A percentile compares a stretch with the other conserved stretches of the same genome.
Conservation (phyloP, 1,284 basidiomycete genomes). For the Peniophora sp. region DNA sequence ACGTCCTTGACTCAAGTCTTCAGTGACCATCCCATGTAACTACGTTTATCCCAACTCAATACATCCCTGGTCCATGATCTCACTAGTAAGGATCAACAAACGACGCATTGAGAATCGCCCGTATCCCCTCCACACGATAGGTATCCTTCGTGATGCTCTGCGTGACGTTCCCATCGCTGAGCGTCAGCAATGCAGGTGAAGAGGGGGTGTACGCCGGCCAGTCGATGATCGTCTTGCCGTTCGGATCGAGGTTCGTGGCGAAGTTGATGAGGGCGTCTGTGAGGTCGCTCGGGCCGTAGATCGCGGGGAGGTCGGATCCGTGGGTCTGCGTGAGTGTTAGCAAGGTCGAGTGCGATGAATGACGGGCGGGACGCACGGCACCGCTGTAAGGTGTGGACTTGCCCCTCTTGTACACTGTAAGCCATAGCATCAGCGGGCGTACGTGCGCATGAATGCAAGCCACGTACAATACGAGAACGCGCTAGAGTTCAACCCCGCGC, state of each 20-base stretch:
- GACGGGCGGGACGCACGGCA: not conserved
- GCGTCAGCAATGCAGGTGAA: conserved; percentile 15
- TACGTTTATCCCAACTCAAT: no score
- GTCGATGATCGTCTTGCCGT: conserved; percentile 9
- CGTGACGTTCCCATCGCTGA: conserved; percentile 16
- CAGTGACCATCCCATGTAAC: no score
- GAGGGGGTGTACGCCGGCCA: conserved; percentile 14
- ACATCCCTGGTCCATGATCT: no score
- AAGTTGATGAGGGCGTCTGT: conserved; percentile 19
- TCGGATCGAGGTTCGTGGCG: conserved; percentile 17
- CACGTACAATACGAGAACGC: conserved; percentile 10
- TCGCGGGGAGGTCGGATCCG: conserved; percentile 9
- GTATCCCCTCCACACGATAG: conserved; percentile 26
- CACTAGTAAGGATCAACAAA: not conserved
- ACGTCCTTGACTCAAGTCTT: no score
- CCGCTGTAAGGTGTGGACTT: not conserved
- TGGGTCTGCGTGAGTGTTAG: conserved; percentile 6
- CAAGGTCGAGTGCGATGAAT: not conserved
- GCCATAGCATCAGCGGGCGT: not conserved
- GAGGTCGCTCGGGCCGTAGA: conserved; percentile 11
- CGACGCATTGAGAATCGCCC: not conserved
- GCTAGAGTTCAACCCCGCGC: conserved; percentile 10
- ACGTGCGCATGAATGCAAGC: not conserved
- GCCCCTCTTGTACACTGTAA: not conserved
- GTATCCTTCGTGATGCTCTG: conserved; percentile 20